These are phyloP conservation scores for Asclepias syriaca DNA, from an alignment of 257 asterid genomes.

Conservation along the genomic window DNA sequence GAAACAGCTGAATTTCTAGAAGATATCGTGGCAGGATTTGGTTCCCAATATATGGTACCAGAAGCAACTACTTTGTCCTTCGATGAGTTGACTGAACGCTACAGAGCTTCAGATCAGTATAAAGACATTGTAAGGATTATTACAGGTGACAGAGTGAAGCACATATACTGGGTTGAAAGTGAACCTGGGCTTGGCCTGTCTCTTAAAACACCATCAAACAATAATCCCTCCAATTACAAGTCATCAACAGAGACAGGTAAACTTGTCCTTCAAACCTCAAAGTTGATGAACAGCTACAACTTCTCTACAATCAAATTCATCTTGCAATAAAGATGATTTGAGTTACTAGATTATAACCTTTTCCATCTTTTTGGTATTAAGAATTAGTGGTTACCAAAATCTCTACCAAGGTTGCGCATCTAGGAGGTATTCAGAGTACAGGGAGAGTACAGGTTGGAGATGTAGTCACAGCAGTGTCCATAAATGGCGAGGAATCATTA, in stretches of 20 bases:
- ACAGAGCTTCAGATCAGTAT: constrained; percentile 9
- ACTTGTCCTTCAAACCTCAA: neutral
- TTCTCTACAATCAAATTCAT: neutral
- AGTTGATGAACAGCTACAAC: neutral
- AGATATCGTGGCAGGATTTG: constrained; percentile 13
- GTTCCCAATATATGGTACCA: constrained; percentile 8
- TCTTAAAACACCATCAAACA: constrained; percentile 6
- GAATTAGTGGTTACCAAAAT: constrained; percentile 9
- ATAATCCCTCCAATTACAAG: neutral
- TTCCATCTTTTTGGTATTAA: constrained; percentile 1
- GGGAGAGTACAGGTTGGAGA: constrained; percentile 16
- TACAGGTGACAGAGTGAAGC: constrained; percentile 6
- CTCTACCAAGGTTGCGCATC: constrained; percentile 9
- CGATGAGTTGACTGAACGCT: neutral
- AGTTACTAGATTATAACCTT: neutral
- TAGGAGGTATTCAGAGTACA: constrained; percentile 14
- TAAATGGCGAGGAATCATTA: constrained; percentile 11
- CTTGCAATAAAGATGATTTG: neutral
- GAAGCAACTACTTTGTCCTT: constrained; percentile 9
- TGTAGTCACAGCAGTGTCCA: constrained; percentile 11
- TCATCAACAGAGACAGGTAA: neutral
- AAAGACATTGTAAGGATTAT: constrained; percentile 12
- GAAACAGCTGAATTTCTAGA: constrained; percentile 18
- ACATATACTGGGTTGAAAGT: constrained; percentile 9
- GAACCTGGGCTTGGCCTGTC: constrained; percentile 20